phyloP scores from a whole-genome alignment of 2,329 filamentous ascomycete species.

The Rutstroemia sp. region DNA sequence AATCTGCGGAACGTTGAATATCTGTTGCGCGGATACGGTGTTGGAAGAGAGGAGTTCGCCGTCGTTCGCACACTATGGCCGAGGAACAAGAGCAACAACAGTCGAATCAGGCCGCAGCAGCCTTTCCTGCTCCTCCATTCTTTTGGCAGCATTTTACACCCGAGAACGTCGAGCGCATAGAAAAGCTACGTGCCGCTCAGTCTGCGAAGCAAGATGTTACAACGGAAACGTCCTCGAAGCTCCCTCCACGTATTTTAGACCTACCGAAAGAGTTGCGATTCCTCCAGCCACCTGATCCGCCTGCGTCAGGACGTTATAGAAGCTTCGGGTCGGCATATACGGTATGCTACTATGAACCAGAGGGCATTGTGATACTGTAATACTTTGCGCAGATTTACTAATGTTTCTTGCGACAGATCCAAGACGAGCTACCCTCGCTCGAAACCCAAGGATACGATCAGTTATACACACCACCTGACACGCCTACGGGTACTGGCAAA shows the following conservation, averaged over 20 bases:
- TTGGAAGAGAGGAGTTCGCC: no score
- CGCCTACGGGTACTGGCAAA: slow-evolving; percentile 35
- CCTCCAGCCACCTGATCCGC: slow-evolving; percentile 75
- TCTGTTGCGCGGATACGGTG: no score
- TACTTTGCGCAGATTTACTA: no score
- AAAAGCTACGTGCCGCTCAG: slow-evolving; percentile 35
- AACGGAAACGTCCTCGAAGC: slow-evolving; percentile 18
- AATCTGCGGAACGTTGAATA: no score
- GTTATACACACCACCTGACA: slow-evolving; percentile 43
- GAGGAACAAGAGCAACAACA: slow-evolving; percentile 35
- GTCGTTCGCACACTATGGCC: slow-evolving; percentile 43
- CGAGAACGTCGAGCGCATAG: slow-evolving; percentile 58
- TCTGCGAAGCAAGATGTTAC: slow-evolving; percentile 2
- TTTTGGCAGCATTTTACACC: slow-evolving; percentile 87
- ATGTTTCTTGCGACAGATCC: slow-evolving; percentile 33
- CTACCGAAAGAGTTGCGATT: slow-evolving; percentile 56
- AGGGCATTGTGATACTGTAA: no score
- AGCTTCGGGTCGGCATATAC: slow-evolving; percentile 65
- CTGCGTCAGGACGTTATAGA: slow-evolving; percentile 61
- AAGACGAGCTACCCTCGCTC: slow-evolving; percentile 58
- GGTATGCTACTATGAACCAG: slow-evolving; percentile 30
- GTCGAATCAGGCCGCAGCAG: slow-evolving; percentile 46
- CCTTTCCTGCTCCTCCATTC: slow-evolving; percentile 79
- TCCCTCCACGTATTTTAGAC: slow-evolving; percentile 24
- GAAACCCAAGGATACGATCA: slow-evolving; percentile 64